These are phyloP conservation scores for Colletotrichum orchidophilum DNA, from an alignment of 2,329 filamentous ascomycete genomes.

Conservation along the genomic window DNA sequence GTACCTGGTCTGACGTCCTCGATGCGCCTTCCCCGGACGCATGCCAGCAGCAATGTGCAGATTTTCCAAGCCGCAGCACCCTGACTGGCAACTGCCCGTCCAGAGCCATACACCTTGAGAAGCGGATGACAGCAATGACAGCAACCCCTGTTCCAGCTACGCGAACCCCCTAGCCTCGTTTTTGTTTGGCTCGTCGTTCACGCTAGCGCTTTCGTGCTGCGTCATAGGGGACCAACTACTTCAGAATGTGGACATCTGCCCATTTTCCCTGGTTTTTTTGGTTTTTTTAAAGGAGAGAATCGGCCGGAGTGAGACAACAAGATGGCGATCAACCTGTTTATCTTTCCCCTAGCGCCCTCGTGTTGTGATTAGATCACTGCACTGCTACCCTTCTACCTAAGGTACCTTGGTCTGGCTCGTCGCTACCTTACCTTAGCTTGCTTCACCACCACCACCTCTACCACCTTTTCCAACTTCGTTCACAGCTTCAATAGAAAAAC, in stretches of 20 bases:
- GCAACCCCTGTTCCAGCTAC: not conserved
- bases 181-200: not conserved
- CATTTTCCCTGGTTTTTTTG: not conserved
- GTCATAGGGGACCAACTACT: slow-evolving; percentile 27
- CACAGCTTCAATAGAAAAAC: not conserved
- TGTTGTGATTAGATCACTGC: not conserved
- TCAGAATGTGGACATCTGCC: too few relatives aligned
- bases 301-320: not conserved
- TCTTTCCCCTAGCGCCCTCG: not conserved
- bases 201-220: not conserved
- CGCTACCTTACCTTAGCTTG: not conserved
- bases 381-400: not conserved
- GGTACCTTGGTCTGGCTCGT: not conserved
- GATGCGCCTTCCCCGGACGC: not conserved
- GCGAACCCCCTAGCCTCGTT: not conserved
- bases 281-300: not conserved
- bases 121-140: not conserved
- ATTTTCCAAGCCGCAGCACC: not conserved
- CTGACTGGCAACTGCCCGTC: not conserved
- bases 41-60: not conserved
- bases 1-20: not conserved
- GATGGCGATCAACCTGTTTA: not conserved
- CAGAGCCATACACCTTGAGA: not conserved
- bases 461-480: not conserved
- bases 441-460: not conserved